Evolutionary conservation across 495 filamentous ascomycete species (phyloP).

Genomic region (Coniosporium apollinis): DNA sequence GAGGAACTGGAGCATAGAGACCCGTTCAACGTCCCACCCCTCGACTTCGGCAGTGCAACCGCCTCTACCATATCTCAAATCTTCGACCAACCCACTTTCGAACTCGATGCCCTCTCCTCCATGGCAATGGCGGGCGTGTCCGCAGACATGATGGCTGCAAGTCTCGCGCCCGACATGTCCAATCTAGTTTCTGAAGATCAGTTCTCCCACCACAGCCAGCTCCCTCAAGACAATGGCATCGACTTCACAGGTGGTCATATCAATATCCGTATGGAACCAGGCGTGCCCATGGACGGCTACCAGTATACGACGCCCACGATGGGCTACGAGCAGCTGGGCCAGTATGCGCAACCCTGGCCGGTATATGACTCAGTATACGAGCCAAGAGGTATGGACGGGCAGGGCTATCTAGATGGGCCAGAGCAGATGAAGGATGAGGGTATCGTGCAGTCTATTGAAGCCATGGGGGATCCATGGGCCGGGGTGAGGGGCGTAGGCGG

Average conservation of each 20-base stretch:
- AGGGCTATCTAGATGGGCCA: too few relatives aligned
- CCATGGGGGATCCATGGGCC: too few relatives aligned
- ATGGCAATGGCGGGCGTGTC: conserved; percentile 7
- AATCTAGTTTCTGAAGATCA: neutral
- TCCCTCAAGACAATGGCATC: conserved; percentile 5
- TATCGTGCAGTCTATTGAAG: too few relatives aligned
- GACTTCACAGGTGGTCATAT: conserved; percentile 14
- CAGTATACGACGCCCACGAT: neutral
- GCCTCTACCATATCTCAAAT: neutral
- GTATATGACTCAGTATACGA: too few relatives aligned
- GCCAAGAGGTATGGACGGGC: too few relatives aligned
- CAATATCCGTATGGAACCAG: conserved; percentile 10
- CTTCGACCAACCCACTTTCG: conserved; percentile 1
- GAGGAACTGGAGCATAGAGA: neutral
- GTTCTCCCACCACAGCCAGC: too few relatives aligned
- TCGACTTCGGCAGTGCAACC: neutral
- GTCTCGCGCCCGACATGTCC: conserved; percentile 3
- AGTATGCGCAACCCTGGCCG: too few relatives aligned
- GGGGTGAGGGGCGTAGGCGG: too few relatives aligned
- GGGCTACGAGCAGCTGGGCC: too few relatives aligned
- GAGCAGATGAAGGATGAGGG: too few relatives aligned
- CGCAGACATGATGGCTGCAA: conserved; percentile 1
- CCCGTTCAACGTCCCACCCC: neutral
- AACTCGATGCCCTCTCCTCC: conserved; percentile 7
- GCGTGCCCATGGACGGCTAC: conserved; percentile 5